Evolutionary conservation across 2,329 filamentous ascomycete species (phyloP).

Genomic region (Botrytis porri): DNA sequence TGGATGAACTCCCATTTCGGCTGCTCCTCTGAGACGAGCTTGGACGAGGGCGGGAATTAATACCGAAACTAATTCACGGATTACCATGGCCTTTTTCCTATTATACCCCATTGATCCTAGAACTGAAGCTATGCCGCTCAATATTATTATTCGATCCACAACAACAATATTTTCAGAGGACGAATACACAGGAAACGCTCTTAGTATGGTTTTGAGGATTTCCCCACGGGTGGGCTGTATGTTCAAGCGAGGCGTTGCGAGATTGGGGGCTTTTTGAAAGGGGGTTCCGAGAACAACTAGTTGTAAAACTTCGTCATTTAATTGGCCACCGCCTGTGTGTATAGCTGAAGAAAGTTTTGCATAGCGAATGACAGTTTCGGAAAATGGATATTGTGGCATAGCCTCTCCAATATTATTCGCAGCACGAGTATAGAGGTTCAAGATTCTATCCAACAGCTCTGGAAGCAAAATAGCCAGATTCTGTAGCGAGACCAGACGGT

Average conservation of each 20-base stretch:
- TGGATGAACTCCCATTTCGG: constrained; percentile 94
- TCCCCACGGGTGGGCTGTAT: constrained; percentile 58
- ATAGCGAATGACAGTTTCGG: constrained; percentile 71
- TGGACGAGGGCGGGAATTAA: constrained; percentile 84
- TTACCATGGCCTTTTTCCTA: constrained; percentile 86
- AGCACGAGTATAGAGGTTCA: constrained; percentile 69
- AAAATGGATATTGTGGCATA: constrained; percentile 66
- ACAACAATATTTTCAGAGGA: constrained; percentile 66
- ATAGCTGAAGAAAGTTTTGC: constrained; percentile 67
- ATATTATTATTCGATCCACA: constrained; percentile 72
- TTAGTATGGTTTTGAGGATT: constrained; percentile 64
- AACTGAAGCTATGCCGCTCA: constrained; percentile 86
- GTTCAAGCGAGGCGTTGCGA: constrained; percentile 52
- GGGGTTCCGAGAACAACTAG: constrained; percentile 63
- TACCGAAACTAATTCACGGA: constrained; percentile 79
- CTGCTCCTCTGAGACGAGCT: constrained; percentile 85
- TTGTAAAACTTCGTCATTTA: constrained; percentile 59
- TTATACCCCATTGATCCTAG: constrained; percentile 75
- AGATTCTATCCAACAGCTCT: constrained; percentile 71
- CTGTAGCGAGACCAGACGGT: constrained; percentile 43
- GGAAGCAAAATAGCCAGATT: constrained; percentile 61
- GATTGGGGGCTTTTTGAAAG: constrained; percentile 47
- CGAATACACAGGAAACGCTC: constrained; percentile 64
- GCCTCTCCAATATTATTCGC: constrained; percentile 61
- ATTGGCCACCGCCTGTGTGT: constrained; percentile 60